Evolutionary conservation across 495 filamentous ascomycete genomes (phyloP).

Genomic region (Annulohypoxylon maeteangense): DNA sequence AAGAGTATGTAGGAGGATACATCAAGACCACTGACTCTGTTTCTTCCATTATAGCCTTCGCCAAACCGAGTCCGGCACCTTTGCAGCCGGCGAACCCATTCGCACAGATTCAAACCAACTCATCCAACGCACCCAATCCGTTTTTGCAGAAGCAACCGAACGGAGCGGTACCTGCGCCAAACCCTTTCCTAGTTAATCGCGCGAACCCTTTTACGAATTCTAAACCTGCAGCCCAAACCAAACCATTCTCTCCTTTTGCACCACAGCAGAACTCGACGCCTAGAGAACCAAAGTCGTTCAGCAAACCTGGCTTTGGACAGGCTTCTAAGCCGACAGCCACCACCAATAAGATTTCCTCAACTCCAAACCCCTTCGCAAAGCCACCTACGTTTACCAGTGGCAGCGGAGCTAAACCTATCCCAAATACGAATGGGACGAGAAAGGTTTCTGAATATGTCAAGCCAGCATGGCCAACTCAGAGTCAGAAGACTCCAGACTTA

Average conservation of each 20-base stretch:
- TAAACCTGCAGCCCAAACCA: slow-evolving; percentile 8
- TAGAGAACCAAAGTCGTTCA: slow-evolving; percentile 7
- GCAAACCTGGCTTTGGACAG: slow-evolving; percentile 4
- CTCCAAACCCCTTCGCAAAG: slow-evolving; percentile 11
- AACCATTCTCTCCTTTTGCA: slow-evolving; percentile 9
- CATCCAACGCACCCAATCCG: slow-evolving; percentile 27
- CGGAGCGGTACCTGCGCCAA: slow-evolving; percentile 20
- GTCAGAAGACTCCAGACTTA: neutral
- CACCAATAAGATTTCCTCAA: neutral
- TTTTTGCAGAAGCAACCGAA: slow-evolving; percentile 25
- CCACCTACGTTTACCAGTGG: neutral
- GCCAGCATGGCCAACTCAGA: slow-evolving; percentile 42
- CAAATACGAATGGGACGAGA: neutral
- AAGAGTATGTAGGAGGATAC: slow-evolving; percentile 14
- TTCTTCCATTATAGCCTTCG: slow-evolving; percentile 44
- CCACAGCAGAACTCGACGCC: slow-evolving; percentile 3
- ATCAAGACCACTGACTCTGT: slow-evolving; percentile 41
- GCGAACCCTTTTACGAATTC: slow-evolving; percentile 40
- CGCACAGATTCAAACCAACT: slow-evolving; percentile 16
- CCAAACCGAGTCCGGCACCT: slow-evolving; percentile 1
- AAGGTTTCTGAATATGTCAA: slow-evolving; percentile 35
- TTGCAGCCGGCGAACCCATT: slow-evolving; percentile 22
- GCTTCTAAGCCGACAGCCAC: neutral
- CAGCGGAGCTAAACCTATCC: neutral
- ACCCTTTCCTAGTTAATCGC: slow-evolving; percentile 29